Base-by-base conservation (phyloP, 2,329 filamentous ascomycete genomes). In the Penicillium sp. region DNA sequence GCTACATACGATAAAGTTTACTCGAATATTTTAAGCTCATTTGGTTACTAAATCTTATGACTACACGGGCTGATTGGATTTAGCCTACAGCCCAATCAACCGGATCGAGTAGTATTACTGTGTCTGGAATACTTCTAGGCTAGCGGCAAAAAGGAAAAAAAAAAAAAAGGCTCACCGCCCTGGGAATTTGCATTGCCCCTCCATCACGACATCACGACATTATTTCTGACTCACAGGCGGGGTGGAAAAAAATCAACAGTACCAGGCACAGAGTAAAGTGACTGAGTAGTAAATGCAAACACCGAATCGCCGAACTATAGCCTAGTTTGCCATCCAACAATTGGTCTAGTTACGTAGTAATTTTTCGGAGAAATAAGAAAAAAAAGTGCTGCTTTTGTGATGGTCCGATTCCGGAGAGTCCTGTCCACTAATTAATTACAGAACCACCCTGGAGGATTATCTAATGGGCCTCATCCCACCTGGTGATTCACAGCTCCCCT, bases 401-500 rank as follows among this genome's bases (percentile, higher is more conserved):
- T 35, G 50, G 55, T 54, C 61, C 61, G 61, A 58, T 63, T 62
- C 61, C 61, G 61, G 61, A 58, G 56, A 39, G 19, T 31, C 22
- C 9, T 19, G 39, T n/a, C 14, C 16, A 14, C 4, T 27, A 27
- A 16, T 16, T 43, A 24, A 46, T n/a, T 24, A 9, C 31, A 2
- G 31, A 10, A 9, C 9, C 10, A 9, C 9, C 10, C 31, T 31
- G 7, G 31, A 35, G 35, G 55, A 41, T 58, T 59, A 57, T 50
- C 54, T 55, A 36, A 63, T 59, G 19, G 37, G 27, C 27, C 49
- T 51, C 49, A 51, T 51, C 46, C 46, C 41, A 39, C 46, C 49
- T 31, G 36, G 49, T 51, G 49, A 51, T 59, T 47, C 51, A 54
- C 37, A 54, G 18, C 35, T 46, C 16, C 37, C 35, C 37, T 40